These are phyloP conservation scores for Gnomoniopsis sp. DNA, from an alignment of 2,329 filamentous ascomycete genomes.

Conservation along the genomic window DNA sequence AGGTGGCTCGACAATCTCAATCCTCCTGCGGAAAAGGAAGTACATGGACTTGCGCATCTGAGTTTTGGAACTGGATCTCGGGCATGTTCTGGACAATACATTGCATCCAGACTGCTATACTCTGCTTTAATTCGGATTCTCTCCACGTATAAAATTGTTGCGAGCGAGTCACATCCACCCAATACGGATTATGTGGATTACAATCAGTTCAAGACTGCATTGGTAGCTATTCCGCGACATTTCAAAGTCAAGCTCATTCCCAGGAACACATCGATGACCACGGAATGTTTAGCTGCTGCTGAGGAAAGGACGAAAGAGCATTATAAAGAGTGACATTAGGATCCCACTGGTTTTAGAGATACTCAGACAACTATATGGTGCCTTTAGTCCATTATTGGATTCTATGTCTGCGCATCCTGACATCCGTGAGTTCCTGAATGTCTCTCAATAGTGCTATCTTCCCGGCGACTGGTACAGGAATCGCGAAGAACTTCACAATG, in stretches of 20 bases:
- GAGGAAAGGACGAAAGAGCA: conserved; percentile 43
- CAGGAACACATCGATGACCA: conserved; percentile 36
- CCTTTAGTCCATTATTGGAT: no score
- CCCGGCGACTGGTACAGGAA: no score
- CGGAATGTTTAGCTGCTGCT: conserved; percentile 38
- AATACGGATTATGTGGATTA: conserved; percentile 63
- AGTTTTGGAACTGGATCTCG: conserved; percentile 50
- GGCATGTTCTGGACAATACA: conserved; percentile 48
- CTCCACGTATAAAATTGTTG: conserved; percentile 46
- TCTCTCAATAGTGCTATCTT: no score
- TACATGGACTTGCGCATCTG: conserved; percentile 35
- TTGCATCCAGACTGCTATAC: conserved; percentile 48
- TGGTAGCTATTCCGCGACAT: conserved; percentile 57
- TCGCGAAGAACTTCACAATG: no score
- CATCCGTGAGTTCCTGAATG: no score
- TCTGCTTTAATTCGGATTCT: conserved; percentile 45
- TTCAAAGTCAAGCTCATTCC: conserved; percentile 57
- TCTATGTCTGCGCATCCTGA: no score
- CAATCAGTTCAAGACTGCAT: conserved; percentile 55
- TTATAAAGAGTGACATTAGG: conserved; percentile 40
- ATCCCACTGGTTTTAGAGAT: no score
- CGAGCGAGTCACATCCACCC: conserved; percentile 45
- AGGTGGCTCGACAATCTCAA: conserved; percentile 40
- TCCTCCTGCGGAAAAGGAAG: conserved; percentile 30
- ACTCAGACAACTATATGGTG: no score